Percentiles rank a stretch among this genome's conserved stretches.
phyloP scores from a whole-genome alignment of 768 basidiomycete species.

The Russula dissimulans region DNA sequence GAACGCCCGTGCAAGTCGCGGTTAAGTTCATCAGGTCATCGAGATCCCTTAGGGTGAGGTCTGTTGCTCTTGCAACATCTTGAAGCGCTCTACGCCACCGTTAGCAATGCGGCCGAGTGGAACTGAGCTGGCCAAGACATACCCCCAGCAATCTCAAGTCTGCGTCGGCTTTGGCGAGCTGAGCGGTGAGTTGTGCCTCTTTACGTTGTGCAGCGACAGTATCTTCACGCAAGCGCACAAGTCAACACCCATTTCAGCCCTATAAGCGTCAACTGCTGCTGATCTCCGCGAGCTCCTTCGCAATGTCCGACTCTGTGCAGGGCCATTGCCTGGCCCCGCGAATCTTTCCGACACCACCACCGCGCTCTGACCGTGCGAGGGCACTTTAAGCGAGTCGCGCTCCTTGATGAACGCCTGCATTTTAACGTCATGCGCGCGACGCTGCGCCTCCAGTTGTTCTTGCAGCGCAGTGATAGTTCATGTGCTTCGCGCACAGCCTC shows the following conservation, averaged over 20 bases:
- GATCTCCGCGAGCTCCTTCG: conserved; percentile 62
- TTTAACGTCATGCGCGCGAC: conserved; percentile 56
- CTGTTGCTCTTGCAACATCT: conserved; percentile 62
- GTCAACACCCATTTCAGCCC: conserved; percentile 73
- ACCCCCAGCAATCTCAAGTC: conserved; percentile 73
- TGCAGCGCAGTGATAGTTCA: conserved; percentile 72
- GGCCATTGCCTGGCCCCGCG: conserved; percentile 21
- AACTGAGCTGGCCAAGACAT: conserved; percentile 21
- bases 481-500: conserved; percentile 84
- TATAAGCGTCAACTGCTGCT: conserved; percentile 77
- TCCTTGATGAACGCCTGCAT: conserved; percentile 82
- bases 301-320: conserved; percentile 31
- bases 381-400: conserved; percentile 70
- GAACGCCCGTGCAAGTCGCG: conserved; percentile 66
- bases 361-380: conserved; percentile 46
- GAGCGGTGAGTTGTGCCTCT: conserved; percentile 50
- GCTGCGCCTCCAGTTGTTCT: conserved; percentile 68
- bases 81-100: conserved; percentile 47
- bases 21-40: conserved; percentile 58
- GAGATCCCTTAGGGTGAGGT: conserved; percentile 52
- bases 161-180: conserved; percentile 76
- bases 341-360: conserved; percentile 15
- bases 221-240: conserved; percentile 61
- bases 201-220: conserved; percentile 56
- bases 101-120: neutral